Base-by-base conservation (phyloP, 805 yeast genomes). In the Wickerhamiella spandovensis region DNA sequence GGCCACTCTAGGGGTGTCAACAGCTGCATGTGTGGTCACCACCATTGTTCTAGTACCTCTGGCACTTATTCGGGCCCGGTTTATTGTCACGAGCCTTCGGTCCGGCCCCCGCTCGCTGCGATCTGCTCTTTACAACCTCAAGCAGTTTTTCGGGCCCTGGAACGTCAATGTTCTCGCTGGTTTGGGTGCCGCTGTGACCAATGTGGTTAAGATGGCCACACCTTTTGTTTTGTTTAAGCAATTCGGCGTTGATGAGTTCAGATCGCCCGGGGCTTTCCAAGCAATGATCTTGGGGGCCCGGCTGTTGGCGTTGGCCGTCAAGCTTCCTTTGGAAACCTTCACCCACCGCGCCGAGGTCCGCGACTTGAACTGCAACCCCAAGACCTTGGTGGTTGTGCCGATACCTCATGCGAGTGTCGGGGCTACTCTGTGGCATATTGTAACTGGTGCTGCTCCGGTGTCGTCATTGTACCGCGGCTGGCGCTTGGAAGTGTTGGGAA, bases 261-360 rank as follows among this genome's bases (percentile, higher is more conserved):
- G 76, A 50, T 73, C 83, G 20, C 85, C 90, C 3, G 68, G 71
- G 18, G 58, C 77, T 23, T 84, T 76, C 66, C 78, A 81, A 24
- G 54, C 81, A 7, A 70, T 77, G 28, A 77, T 78, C 48, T 71
- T 90, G 51, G 52, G 74, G 1, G 72, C 84, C n/a, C 77, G 83
- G 48, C 67, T 82, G 20, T 51, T 78, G 45, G 95, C 87, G 56
- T 71, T 90, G 39, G 77, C 82, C 53, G 72, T 88, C 50, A 81
- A 80, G 61, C 70, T 92, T 54, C 98, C 98, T 2, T 74, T 88
- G 48, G 98, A 90, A 61, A 88, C 95, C 13, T 64, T 90, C 42
- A 73, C 86, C 52, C 73, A 94, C 53, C 78, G 96, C 55, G 88
- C 90, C 15, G 97, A 90, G 63, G 77, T 87, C 9, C 70, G 78